These are phyloP conservation scores for Papiliotrema terrestris DNA, from an alignment of 1,284 basidiomycete genomes.

Conservation along the genomic window DNA sequence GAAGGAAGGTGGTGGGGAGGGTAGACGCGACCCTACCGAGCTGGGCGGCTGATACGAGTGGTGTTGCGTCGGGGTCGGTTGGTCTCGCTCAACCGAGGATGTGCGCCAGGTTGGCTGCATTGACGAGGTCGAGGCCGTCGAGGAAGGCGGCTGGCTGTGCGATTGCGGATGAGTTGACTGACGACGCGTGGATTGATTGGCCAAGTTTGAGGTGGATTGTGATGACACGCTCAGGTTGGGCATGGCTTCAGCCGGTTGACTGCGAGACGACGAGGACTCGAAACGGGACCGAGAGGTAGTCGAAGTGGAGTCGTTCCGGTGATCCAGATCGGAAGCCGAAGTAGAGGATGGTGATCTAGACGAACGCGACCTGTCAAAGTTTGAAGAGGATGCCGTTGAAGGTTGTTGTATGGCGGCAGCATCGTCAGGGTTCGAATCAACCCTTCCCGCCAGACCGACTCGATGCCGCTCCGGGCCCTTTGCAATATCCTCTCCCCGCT, in stretches of 20 bases:
- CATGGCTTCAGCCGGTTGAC: no score
- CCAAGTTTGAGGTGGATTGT: no score
- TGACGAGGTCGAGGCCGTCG: not conserved
- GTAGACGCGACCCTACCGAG: conserved; percentile 12
- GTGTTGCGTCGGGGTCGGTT: not conserved
- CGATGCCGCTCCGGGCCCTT: not conserved
- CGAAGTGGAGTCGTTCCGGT: not conserved
- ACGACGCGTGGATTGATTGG: not conserved
- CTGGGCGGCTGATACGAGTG: conserved; percentile 7
- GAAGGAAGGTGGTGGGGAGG: conserved; percentile 22
- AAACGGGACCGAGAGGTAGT: not conserved
- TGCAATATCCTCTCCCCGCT: not conserved
- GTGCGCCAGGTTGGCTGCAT: conserved; percentile 5
- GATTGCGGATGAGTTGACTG: not conserved
- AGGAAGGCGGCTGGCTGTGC: not conserved
- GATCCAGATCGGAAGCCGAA: not conserved
- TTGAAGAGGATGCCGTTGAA: not conserved
- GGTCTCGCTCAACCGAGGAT: not conserved
- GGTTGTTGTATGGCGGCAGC: not conserved
- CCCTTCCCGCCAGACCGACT: not conserved
- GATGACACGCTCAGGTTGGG: no score
- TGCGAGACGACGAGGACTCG: no score
- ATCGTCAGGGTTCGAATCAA: not conserved
- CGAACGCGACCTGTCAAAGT: not conserved
- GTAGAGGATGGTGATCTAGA: not conserved